phyloP scores from a whole-genome alignment of 1,284 basidiomycete species.

The Marasmius oreades region DNA sequence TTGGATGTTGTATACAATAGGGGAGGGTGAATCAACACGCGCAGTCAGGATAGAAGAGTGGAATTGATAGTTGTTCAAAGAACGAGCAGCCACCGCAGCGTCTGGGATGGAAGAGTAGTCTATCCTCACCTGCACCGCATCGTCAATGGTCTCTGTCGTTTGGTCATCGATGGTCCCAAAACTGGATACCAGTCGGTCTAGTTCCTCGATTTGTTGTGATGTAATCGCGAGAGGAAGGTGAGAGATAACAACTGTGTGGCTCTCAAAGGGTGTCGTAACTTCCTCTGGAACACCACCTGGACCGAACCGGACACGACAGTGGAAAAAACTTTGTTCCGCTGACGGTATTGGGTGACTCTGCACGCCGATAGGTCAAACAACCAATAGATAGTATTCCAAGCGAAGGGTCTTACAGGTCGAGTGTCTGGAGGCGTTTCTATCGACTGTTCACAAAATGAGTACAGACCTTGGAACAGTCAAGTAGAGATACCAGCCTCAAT shows the following conservation, averaged over 20 bases:
- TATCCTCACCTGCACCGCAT: slow-evolving; percentile 24
- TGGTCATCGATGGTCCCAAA: slow-evolving; percentile 28
- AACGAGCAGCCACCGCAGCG: slow-evolving; percentile 30
- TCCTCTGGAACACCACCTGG: slow-evolving; percentile 29
- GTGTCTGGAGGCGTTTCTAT: background rate
- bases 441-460: background rate
- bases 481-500: too few species aligned
- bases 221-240: slow-evolving; percentile 31
- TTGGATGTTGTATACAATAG: slow-evolving; percentile 20
- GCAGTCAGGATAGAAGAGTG: slow-evolving; percentile 20
- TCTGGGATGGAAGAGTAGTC: slow-evolving; percentile 26
- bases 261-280: slow-evolving; percentile 39
- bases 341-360: slow-evolving; percentile 15
- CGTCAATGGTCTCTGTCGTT: slow-evolving; percentile 18
- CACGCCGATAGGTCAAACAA: too few species aligned
- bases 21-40: slow-evolving; percentile 16
- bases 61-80: slow-evolving; percentile 29
- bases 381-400: background rate
- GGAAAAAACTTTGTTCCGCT: slow-evolving; percentile 28
- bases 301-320: slow-evolving; percentile 36
- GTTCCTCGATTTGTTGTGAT: slow-evolving; percentile 22
- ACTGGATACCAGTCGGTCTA: slow-evolving; percentile 23
- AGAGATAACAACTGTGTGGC: slow-evolving; percentile 30
- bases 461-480: too few species aligned
- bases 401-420: background rate